These are phyloP conservation scores for Corynascus novoguineensis DNA, from an alignment of 495 filamentous ascomycete species.

Conservation along the genomic window DNA sequence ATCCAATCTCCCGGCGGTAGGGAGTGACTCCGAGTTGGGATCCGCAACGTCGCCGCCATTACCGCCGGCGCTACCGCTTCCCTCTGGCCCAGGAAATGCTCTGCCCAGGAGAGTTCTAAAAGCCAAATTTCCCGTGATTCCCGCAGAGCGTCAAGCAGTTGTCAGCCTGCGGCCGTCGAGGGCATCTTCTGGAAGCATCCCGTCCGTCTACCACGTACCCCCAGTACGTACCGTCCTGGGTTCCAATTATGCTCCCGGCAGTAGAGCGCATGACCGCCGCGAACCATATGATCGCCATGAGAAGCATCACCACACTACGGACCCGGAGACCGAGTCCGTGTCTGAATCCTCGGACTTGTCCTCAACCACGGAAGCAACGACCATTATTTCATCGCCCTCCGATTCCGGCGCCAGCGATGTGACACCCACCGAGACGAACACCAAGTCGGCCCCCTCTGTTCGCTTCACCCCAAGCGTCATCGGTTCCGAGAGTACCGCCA, in stretches of 20 bases:
- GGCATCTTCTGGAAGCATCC: slow-evolving; percentile 17
- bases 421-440: slow-evolving; percentile 29
- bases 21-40: slow-evolving; percentile 25
- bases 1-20: slow-evolving; percentile 27
- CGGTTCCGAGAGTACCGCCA: slow-evolving; percentile 29
- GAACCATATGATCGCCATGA: slow-evolving; percentile 17
- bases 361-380: slow-evolving; percentile 41
- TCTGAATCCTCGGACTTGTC: slow-evolving; percentile 42
- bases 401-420: slow-evolving; percentile 29
- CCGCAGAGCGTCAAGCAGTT: slow-evolving; percentile 24
- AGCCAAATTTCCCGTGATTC: slow-evolving; percentile 28
- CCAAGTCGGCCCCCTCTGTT: slow-evolving; percentile 28
- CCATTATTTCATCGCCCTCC: slow-evolving; percentile 25
- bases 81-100: slow-evolving; percentile 7
- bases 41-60: not conserved
- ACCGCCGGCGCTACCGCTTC: not conserved
- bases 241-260: slow-evolving; percentile 21
- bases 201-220: slow-evolving; percentile 21
- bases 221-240: slow-evolving; percentile 21
- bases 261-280: slow-evolving; percentile 10
- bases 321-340: slow-evolving; percentile 39
- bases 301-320: slow-evolving; percentile 20
- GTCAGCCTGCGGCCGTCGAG: slow-evolving; percentile 29
- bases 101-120: slow-evolving; percentile 33
- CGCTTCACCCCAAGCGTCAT: slow-evolving; percentile 34